phyloP scores from a whole-genome alignment of 352 stramenopile species.

The Pythium apleroticum region DNA sequence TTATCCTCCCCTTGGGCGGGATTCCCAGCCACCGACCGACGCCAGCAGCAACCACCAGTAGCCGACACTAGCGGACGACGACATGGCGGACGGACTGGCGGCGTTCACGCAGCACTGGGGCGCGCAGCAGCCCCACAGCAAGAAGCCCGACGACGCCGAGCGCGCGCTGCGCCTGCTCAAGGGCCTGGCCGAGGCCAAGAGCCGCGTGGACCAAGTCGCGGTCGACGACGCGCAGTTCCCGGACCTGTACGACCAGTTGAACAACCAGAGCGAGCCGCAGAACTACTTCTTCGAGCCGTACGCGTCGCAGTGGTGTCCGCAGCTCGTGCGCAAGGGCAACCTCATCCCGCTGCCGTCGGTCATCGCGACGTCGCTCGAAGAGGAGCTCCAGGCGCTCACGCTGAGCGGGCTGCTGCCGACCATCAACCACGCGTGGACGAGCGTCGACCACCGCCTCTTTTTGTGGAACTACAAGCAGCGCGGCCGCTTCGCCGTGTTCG shows the following conservation, averaged over 20 bases:
- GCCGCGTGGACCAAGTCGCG: constrained; percentile 66
- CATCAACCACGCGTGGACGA: constrained; percentile 93
- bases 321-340: constrained; percentile 74
- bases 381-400: constrained; percentile 63
- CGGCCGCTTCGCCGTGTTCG: constrained; percentile 84
- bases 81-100: constrained; percentile 26
- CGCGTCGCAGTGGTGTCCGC: constrained; percentile 72
- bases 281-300: constrained; percentile 91
- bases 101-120: constrained; percentile 23
- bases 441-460: constrained; percentile 93
- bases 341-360: constrained; percentile 67
- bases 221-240: constrained; percentile 76
- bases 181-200: constrained; percentile 69
- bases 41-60: background rate
- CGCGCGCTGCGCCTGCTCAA: constrained; percentile 52
- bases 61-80: background rate
- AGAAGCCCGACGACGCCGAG: constrained; percentile 32
- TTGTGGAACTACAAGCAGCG: constrained; percentile 93
- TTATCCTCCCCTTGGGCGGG: constrained; percentile 4
- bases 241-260: constrained; percentile 78
- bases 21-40: background rate
- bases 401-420: constrained; percentile 92
- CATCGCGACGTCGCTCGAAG: constrained; percentile 67
- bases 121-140: constrained; percentile 12
- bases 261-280: constrained; percentile 81